phyloP scores from a whole-genome alignment of 257 asterid genomes.

The Linderniella brevidens region DNA sequence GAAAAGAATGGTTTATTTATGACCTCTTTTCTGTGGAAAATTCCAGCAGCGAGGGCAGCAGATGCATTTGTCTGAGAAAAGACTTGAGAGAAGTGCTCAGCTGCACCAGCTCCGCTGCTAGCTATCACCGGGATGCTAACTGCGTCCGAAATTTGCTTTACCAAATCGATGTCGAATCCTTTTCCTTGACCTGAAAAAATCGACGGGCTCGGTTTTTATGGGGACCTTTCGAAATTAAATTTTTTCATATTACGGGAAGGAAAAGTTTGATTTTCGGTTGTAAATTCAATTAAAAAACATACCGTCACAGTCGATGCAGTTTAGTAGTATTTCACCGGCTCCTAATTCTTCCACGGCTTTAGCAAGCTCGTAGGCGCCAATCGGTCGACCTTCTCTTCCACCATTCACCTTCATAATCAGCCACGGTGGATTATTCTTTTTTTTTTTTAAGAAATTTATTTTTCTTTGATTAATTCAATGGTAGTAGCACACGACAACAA shows the following conservation, averaged over 20 bases:
- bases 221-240: slow-evolving; percentile 10
- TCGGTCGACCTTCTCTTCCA: slow-evolving; percentile 90
- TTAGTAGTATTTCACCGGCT: slow-evolving; percentile 90
- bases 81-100: slow-evolving; percentile 80
- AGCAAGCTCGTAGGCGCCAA: slow-evolving; percentile 97
- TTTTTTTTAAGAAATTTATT: no score
- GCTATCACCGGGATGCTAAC: slow-evolving; percentile 91
- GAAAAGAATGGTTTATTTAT: neutral
- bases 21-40: slow-evolving; percentile 89
- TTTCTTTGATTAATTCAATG: no score
- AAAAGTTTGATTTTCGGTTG: no score
- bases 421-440: neutral
- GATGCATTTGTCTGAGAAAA: slow-evolving; percentile 81
- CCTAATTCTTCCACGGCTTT: slow-evolving; percentile 95
- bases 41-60: slow-evolving; percentile 99
- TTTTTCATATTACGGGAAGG: no score
- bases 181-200: slow-evolving; percentile 72
- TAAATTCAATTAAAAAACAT: no score
- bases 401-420: slow-evolving; percentile 52
- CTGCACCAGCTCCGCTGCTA: slow-evolving; percentile 89
- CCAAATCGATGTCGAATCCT: slow-evolving; percentile 75
- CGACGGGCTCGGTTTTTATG: no score
- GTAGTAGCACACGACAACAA: no score
- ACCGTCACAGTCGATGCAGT: slow-evolving; percentile 97
- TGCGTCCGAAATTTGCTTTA: slow-evolving; percentile 77